Evolutionary conservation across 352 stramenopile genomes (phyloP).

Genomic region (Thalassiosira sp.): DNA sequence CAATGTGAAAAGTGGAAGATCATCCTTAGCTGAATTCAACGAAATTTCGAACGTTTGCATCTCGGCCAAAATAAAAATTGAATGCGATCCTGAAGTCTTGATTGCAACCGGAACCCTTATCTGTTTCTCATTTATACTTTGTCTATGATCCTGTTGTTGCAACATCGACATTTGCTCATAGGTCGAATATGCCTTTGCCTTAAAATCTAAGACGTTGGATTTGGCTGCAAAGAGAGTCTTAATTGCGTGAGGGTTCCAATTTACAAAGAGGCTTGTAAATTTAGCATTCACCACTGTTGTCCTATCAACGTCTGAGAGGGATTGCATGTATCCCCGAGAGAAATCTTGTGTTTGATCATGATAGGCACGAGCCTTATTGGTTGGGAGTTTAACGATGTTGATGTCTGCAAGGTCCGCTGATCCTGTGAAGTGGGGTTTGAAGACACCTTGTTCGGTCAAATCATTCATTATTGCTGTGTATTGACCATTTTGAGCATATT

Average conservation of each 20-base stretch:
- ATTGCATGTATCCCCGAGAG: constrained; percentile 54
- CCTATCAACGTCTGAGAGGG: constrained; percentile 39
- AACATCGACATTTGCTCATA: constrained; percentile 54
- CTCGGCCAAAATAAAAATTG: constrained; percentile 66
- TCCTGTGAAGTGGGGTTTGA: constrained; percentile 61
- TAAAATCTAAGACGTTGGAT: constrained; percentile 53
- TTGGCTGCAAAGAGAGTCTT: constrained; percentile 64
- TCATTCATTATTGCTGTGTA: constrained; percentile 73
- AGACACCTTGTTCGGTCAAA: constrained; percentile 68
- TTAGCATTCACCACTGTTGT: constrained; percentile 69
- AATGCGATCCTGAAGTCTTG: constrained; percentile 18
- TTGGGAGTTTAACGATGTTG: constrained; percentile 59
- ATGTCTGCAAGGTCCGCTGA: constrained; percentile 80
- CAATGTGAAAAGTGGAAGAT: constrained; percentile 79
- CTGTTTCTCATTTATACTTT: constrained; percentile 13
- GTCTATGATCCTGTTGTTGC: constrained; percentile 19
- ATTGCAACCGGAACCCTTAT: constrained; percentile 13
- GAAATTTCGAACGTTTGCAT: constrained; percentile 79
- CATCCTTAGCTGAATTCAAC: constrained; percentile 79
- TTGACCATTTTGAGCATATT: constrained; percentile 61
- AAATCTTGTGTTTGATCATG: constrained; percentile 53
- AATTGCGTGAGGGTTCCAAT: constrained; percentile 83
- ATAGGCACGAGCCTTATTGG: constrained; percentile 37
- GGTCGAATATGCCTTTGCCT: constrained; percentile 55
- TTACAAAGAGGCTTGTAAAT: constrained; percentile 80